A percentile compares a stretch with the other conserved stretches of the same genome.
Conservation (phyloP, 2,329 filamentous ascomycete species). For the Monilinia fructigena region DNA sequence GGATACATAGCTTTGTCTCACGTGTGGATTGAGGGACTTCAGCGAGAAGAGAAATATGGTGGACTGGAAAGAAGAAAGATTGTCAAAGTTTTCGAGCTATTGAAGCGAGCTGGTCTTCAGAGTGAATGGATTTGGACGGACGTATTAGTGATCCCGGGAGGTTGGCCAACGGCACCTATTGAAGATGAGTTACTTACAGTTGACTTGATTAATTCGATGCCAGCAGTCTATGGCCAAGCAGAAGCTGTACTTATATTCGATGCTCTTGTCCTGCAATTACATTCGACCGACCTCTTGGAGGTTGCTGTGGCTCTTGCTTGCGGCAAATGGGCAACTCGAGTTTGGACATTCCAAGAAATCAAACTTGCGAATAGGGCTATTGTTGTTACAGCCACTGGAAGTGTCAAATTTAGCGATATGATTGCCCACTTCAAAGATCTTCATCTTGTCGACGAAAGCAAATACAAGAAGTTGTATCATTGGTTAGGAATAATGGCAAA, state of each 20-base stretch:
- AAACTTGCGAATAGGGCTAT: slow-evolving; percentile 26
- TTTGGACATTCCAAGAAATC: slow-evolving; percentile 33
- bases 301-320: slow-evolving; percentile 27
- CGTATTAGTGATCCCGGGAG: slow-evolving; percentile 27
- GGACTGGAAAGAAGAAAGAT: not conserved
- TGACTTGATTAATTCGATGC: slow-evolving; percentile 29
- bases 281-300: slow-evolving; percentile 22
- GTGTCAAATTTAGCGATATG: slow-evolving; percentile 7
- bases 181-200: slow-evolving; percentile 27
- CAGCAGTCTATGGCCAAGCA: slow-evolving; percentile 26
- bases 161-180: slow-evolving; percentile 11
- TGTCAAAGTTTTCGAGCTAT: not conserved
- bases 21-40: slow-evolving; percentile 29
- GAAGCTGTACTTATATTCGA: slow-evolving; percentile 28
- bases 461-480: not conserved
- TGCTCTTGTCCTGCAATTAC: slow-evolving; percentile 27
- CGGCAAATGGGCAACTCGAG: slow-evolving; percentile 27
- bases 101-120: not conserved
- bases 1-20: slow-evolving; percentile 26
- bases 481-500: slow-evolving; percentile 3
- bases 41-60: not conserved
- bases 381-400: slow-evolving; percentile 11
- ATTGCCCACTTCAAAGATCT: not conserved
- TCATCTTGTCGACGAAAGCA: not conserved
- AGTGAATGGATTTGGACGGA: slow-evolving; percentile 31